Evolutionary conservation across 1,139 yeast genomes (phyloP), one percentile per base, ranked within the genome.

Genomic region (Taphrina deformans): DNA sequence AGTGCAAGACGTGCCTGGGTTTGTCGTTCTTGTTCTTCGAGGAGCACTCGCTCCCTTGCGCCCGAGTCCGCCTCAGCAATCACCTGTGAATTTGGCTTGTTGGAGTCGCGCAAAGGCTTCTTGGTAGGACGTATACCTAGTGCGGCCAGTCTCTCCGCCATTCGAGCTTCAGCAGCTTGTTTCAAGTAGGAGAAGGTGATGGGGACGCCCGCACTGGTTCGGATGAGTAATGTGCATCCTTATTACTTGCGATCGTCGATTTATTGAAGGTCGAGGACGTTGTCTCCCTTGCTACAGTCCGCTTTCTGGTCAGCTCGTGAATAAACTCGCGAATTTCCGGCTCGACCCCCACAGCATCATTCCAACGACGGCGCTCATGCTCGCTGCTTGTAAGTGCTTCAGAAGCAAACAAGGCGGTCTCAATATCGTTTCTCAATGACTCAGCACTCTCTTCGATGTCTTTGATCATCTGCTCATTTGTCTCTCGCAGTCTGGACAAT

Each of bases 141-240:
- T 69, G 88, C 88, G 0, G 96, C 97, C 73, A 91, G 80, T 71
- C 95, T 81, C 72, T 91, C 97, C 69, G 85, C 87, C 96, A 92
- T 91, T 72, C 90, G 83, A 75, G 87, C 85, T 71, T 88, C 89
- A 0, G 98, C 98, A 72, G 89, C 96, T 12, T 93, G 96, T 73
- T 89, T 90, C 67, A 91, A 87, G 70, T 86, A 85, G 5, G 38
- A 2, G 23, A 40, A 16, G 51, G 14, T 16, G 53, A 21, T 14
- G 55, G 12, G 16, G 18, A 10, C 16, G 44, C 24, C 2, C 52
- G 48, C 18, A 10, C 10, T 7, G 48, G 2, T 21, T 21, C 48
- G 4, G 9, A 21, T 10, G n/a, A 26, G 4, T 27, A n/a, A 5
- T 44, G 48, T 21, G 48, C 10, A 23, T 44, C n/a, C n/a, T 44